Base-by-base conservation (phyloP, 768 basidiomycete genomes). In the Kwoniella pini region DNA sequence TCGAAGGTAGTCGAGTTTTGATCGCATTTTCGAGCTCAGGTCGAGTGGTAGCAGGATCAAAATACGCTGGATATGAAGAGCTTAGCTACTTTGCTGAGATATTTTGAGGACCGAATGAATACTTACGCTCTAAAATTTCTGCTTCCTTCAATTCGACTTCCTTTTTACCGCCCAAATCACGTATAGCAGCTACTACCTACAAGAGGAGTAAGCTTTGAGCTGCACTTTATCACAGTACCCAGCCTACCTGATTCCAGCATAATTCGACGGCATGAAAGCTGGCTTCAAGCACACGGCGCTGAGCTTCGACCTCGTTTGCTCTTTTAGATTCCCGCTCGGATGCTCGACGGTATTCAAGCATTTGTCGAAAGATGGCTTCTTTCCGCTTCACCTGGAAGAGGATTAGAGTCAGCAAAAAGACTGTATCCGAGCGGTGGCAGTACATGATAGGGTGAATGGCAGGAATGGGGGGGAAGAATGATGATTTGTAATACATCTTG, bases 351-450 rank as follows among this genome's bases (percentile, higher is more conserved):
- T 75, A 72, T 53, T 72, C 74, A 26, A 72, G 71, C 74, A 75
- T 75, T 31, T 75, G 74, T 11, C 74, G 63, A 51, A 71, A 75
- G 31, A 75, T 75, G n/a, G 74, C 74, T 57, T 75, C 71, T 61
- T 75, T 75, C 13, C 71, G 70, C 24, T 33, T 28, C 1, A 46
- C 44, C 61, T 55, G 43, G 0, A 31, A 26, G 17, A 19, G 36
- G 54, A 31, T 28, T 36, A 15, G 33, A 7, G 33, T 36, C 33
- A 36, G n/a, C n/a, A 6, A n/a, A n/a, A n/a, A n/a, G n/a, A n/a
- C n/a, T n/a, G n/a, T n/a, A n/a, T n/a, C n/a, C n/a, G n/a, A n/a
- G n/a, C n/a, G n/a, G n/a, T n/a, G n/a, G n/a, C n/a, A n/a, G n/a
- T n/a, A n/a, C n/a, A n/a, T n/a, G n/a, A n/a, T n/a, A n/a, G n/a